These are phyloP conservation scores for Rostrohypoxylon terebratum DNA, from an alignment of 495 filamentous ascomycete genomes.

Conservation along the genomic window DNA sequence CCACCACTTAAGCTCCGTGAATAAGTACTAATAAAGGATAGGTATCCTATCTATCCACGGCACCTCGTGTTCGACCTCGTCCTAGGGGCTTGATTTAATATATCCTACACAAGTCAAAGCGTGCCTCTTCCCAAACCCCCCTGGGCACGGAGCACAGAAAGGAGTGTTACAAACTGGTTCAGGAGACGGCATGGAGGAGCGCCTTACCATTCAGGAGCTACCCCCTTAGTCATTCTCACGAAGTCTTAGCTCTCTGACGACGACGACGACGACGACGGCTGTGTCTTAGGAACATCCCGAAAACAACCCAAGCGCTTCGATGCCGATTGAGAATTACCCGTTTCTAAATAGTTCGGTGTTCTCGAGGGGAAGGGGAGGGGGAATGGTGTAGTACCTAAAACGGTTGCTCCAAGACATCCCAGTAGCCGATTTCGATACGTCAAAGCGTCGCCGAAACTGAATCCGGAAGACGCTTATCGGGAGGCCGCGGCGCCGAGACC, in stretches of 20 bases:
- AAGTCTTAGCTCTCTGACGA: too few relatives aligned
- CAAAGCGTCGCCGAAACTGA: conserved; percentile 16
- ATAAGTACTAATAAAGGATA: neutral
- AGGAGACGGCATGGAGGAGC: too few relatives aligned
- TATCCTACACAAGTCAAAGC: conserved; percentile 22
- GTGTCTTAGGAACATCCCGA: too few relatives aligned
- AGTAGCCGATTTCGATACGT: neutral
- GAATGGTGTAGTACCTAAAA: too few relatives aligned
- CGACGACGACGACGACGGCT: too few relatives aligned
- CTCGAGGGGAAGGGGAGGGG: too few relatives aligned
- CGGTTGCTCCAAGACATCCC: neutral
- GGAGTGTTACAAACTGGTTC: too few relatives aligned
- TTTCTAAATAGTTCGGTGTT: too few relatives aligned
- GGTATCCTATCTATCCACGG: neutral
- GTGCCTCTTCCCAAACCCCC: neutral
- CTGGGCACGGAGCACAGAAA: neutral
- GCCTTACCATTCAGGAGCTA: neutral
- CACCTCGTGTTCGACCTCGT: neutral
- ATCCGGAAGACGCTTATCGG: conserved; percentile 18
- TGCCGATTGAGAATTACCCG: too few relatives aligned
- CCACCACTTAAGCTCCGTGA: neutral
- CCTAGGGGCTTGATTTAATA: conserved; percentile 1
- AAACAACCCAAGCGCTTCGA: too few relatives aligned
- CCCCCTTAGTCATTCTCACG: too few relatives aligned
- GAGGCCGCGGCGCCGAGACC: conserved; percentile 13